Percentiles rank a stretch among this genome's conserved stretches.
These are phyloP conservation scores for Musa itinerans DNA, from an alignment of 176 grass and related monocot genomes.

Conservation along the genomic window DNA sequence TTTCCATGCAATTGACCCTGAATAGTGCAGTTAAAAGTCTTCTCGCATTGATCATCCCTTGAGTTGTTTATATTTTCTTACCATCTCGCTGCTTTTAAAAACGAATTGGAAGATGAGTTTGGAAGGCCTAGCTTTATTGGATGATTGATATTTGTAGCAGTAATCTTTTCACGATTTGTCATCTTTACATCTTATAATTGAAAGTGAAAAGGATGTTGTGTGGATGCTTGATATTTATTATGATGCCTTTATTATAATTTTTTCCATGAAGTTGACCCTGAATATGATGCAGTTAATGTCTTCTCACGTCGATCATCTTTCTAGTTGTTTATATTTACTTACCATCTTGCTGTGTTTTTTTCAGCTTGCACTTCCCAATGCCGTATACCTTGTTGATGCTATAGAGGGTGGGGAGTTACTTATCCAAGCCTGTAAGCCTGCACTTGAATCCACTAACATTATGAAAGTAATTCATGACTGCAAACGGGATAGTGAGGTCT, in stretches of 20 bases:
- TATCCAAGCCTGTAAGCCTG: constrained; percentile 84
- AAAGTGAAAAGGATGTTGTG: background rate
- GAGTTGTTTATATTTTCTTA: background rate
- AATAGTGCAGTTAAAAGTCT: background rate
- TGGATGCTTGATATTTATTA: background rate
- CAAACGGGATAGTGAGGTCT: constrained; percentile 94
- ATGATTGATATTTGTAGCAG: background rate
- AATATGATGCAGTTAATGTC: background rate
- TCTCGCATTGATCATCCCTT: background rate
- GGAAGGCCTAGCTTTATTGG: background rate
- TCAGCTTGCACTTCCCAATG: constrained; percentile 80
- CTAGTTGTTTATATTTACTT: background rate
- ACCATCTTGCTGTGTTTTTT: constrained; percentile 16
- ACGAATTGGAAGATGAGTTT: background rate
- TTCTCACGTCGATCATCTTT: background rate
- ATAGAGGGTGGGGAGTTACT: constrained; percentile 60
- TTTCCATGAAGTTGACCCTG: background rate
- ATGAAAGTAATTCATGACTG: constrained; percentile 97
- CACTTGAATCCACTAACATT: constrained; percentile 72
- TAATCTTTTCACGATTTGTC: background rate
- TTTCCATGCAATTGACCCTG: background rate
- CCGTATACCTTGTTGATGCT: constrained; percentile 89
- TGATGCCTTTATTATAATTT: background rate
- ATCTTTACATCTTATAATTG: background rate
- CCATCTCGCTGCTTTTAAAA: constrained; percentile 1